phyloP scores from a whole-genome alignment of 345 rosid species.

The Citrus sinensis region DVS_A1.0 CM039163.1:48746501-48747000 shows the following conservation, averaged over 20 bases:
- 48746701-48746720: not conserved
- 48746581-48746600: slow-evolving; percentile 78
- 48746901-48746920: slow-evolving; percentile 95
- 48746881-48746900: slow-evolving; percentile 83
- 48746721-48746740: not conserved
- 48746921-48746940: slow-evolving; percentile 74
- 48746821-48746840: not conserved
- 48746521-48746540: slow-evolving; percentile 90
- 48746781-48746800: not conserved
- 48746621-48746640: slow-evolving; percentile 76
- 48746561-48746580: slow-evolving; percentile 33
- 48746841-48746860: slow-evolving; percentile 5
- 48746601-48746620: slow-evolving; percentile 88
- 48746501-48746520: slow-evolving; percentile 83
- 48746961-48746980: not conserved
- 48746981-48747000: too few species aligned
- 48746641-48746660: slow-evolving; percentile 86
- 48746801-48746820: slow-evolving; percentile 5
- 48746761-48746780: not conserved
- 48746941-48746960: slow-evolving; percentile 24
- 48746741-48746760: slow-evolving; percentile 5
- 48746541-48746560: slow-evolving; percentile 62
- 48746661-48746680: slow-evolving; percentile 78
- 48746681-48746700: slow-evolving; percentile 3
- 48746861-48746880: slow-evolving; percentile 60